Conservation (phyloP, 1,284 basidiomycete genomes). For the Leccinum griseonigrum region DNA sequence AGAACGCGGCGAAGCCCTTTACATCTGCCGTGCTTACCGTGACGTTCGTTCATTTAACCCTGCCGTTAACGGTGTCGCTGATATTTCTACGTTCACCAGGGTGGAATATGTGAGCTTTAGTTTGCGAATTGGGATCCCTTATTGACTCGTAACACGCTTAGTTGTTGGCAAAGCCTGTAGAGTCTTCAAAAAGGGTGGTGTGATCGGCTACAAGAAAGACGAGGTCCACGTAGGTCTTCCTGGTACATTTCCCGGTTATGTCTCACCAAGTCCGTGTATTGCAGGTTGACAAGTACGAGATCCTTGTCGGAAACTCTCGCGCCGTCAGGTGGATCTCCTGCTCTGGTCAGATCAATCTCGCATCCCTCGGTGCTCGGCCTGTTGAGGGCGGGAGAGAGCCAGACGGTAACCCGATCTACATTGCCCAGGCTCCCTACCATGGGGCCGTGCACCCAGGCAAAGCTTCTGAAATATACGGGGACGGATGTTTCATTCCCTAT, state of each 20-base stretch:
- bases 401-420: constrained; percentile 57
- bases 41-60: constrained; percentile 42
- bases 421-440: constrained; percentile 56
- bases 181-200: constrained; percentile 56
- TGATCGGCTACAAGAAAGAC: constrained; percentile 57
- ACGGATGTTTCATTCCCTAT: constrained; percentile 43
- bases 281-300: constrained; percentile 59
- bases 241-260: neutral
- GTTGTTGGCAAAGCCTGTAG: constrained; percentile 66
- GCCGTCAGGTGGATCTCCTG: constrained; percentile 58
- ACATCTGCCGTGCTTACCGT: constrained; percentile 56
- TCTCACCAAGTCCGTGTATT: neutral
- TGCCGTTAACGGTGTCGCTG: constrained; percentile 4
- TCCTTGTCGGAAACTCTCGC: constrained; percentile 61
- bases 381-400: constrained; percentile 68
- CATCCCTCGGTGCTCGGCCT: constrained; percentile 44
- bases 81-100: constrained; percentile 33
- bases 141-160: constrained; percentile 26
- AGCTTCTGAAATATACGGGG: constrained; percentile 47
- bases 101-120: constrained; percentile 50
- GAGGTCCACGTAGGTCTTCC: constrained; percentile 51
- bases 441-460: constrained; percentile 62
- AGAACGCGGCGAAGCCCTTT: constrained; percentile 50
- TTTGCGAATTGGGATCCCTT: neutral
- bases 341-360: constrained; percentile 45